A percentile compares a stretch with the other conserved stretches of the same genome.
phyloP scores from a whole-genome alignment of 73 alveolate species.

The Vitrella brassicaformis region DNA sequence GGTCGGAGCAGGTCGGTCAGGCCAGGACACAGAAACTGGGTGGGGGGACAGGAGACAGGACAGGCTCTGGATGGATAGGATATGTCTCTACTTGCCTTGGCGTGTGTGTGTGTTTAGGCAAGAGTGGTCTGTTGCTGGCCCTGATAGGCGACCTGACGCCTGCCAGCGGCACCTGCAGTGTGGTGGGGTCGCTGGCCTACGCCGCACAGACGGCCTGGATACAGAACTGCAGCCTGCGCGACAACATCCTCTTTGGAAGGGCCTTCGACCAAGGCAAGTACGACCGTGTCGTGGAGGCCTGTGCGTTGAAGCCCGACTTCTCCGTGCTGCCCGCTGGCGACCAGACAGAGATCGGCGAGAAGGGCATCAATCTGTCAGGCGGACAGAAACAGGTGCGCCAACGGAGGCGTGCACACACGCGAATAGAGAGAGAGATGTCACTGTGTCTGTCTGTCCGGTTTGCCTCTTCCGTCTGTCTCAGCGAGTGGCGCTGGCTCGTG shows the following conservation, averaged over 20 bases:
- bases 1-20: conserved; percentile 27
- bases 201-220: conserved; percentile 68
- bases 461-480: too few relatives aligned
- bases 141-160: not conserved
- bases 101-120: too few relatives aligned
- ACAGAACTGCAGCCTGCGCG: conserved; percentile 58
- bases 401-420: too few relatives aligned
- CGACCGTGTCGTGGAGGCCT: conserved; percentile 41
- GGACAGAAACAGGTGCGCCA: conserved; percentile 2
- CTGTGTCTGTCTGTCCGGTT: too few relatives aligned
- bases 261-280: conserved; percentile 52
- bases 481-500: conserved; percentile 29
- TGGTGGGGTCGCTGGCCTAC: conserved; percentile 50
- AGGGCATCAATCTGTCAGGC: conserved; percentile 26
- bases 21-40: too few relatives aligned
- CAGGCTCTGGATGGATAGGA: too few relatives aligned
- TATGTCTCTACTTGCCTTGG: too few relatives aligned
- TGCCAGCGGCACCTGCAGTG: not conserved
- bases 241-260: conserved; percentile 61
- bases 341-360: conserved; percentile 19
- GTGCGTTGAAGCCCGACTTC: conserved; percentile 57
- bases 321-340: conserved; percentile 15
- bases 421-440: too few relatives aligned
- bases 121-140: not conserved
- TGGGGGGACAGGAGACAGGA: too few relatives aligned